phyloP scores from a whole-genome alignment of 2,329 filamentous ascomycete species.

The Lecanicillium sp. region DNA sequence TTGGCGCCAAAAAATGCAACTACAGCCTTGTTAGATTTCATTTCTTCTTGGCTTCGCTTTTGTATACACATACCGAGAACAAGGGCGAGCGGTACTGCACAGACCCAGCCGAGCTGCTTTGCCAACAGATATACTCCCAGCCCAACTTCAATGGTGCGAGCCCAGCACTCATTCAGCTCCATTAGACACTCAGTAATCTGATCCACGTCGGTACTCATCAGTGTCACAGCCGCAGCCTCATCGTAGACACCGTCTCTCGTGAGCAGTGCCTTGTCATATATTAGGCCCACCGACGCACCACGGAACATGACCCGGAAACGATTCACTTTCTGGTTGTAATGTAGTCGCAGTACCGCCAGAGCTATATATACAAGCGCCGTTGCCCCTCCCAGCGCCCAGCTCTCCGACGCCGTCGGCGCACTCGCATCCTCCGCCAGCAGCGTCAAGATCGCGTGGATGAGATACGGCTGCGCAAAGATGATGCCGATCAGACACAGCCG shows the following conservation, averaged over 20 bases:
- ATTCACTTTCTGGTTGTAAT: constrained; percentile 17
- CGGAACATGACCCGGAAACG: constrained; percentile 20
- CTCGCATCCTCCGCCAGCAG: constrained; percentile 2
- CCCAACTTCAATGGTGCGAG: constrained; percentile 17
- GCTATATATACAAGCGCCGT: constrained; percentile 19
- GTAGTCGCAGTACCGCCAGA: constrained; percentile 15
- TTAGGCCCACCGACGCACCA: constrained; percentile 16
- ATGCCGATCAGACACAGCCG: constrained; percentile 11
- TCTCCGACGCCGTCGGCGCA: background rate
- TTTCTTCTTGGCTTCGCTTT: background rate
- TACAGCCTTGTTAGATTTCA: background rate
- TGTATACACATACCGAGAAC: constrained; percentile 14
- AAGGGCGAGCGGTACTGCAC: constrained; percentile 17
- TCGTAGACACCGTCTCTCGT: constrained; percentile 14
- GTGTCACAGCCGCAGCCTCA: constrained; percentile 15
- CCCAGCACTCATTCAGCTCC: constrained; percentile 19
- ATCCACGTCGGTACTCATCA: constrained; percentile 17
- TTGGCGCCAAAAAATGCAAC: constrained; percentile 14
- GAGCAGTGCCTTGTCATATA: constrained; percentile 18
- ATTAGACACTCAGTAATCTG: constrained; percentile 12
- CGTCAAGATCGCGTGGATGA: constrained; percentile 12
- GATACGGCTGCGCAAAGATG: constrained; percentile 15
- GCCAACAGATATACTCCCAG: constrained; percentile 17
- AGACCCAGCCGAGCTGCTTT: constrained; percentile 18
- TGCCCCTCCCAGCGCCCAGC: constrained; percentile 17